These are phyloP conservation scores for Ephemerocybe angulata DNA, from an alignment of 768 basidiomycete genomes.

Conservation along the genomic window DNA sequence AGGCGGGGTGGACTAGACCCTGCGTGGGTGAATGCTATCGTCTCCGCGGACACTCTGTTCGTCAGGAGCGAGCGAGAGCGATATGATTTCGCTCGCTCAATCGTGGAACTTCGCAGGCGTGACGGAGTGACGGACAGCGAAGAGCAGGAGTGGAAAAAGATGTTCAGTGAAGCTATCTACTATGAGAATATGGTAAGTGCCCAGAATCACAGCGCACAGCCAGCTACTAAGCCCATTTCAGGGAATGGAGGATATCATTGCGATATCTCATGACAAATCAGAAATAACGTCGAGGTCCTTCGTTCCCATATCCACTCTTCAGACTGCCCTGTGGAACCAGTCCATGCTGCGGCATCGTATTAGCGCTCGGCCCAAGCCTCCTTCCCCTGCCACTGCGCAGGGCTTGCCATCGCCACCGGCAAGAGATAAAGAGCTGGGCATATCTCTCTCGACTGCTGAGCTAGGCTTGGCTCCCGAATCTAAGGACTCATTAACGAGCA, in stretches of 20 bases:
- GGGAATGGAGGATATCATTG: slow-evolving; percentile 76
- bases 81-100: slow-evolving; percentile 70
- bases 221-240: no score
- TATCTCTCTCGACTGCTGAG: slow-evolving; percentile 52
- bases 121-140: slow-evolving; percentile 54
- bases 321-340: slow-evolving; percentile 78
- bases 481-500: slow-evolving; percentile 10
- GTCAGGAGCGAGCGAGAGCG: slow-evolving; percentile 73
- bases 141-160: slow-evolving; percentile 62
- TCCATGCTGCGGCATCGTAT: slow-evolving; percentile 63
- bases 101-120: slow-evolving; percentile 70
- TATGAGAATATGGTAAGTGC: slow-evolving; percentile 82
- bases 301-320: slow-evolving; percentile 62
- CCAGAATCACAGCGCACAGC: no score
- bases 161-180: slow-evolving; percentile 78
- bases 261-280: slow-evolving; percentile 71
- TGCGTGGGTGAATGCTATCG: slow-evolving; percentile 66
- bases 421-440: slow-evolving; percentile 66
- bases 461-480: slow-evolving; percentile 12
- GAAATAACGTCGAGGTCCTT: slow-evolving; percentile 65
- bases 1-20: slow-evolving; percentile 70
- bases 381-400: slow-evolving; percentile 32
- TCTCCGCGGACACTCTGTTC: slow-evolving; percentile 79
- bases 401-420: slow-evolving; percentile 29
- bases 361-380: slow-evolving; percentile 38